Base-by-base conservation (phyloP, 1,284 basidiomycete species). In the Sporisorium graminicola region DNA sequence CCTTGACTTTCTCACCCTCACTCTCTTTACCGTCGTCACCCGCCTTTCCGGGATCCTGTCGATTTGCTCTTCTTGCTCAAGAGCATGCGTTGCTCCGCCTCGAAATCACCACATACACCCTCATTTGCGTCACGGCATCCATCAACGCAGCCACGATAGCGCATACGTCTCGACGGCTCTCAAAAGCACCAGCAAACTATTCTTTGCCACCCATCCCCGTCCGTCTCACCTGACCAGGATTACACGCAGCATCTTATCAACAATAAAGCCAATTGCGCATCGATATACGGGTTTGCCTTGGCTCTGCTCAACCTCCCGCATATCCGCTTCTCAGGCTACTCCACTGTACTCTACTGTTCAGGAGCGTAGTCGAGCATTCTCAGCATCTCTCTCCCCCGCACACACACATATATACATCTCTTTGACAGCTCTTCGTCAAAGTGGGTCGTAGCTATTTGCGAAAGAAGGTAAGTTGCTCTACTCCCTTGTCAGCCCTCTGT, bases 171-270 rank as follows among this genome's bases (percentile, higher is more conserved):
- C 47, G 27, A 49, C 12, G 47, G 29, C 52, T 46, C 2, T 33
- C 51, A 46, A n/a, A 57, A 52, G 14, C 61, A 47, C 55, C 27
- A 65, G 68, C 68, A 70, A 64, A 65, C 61, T 43, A 65, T 61
- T 65, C 62, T 70, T 70, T 70, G 68, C 58, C 37, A 52, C 58
- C n/a, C 24, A 18, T 26, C 13, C 13, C 12, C 18, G 9, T 7
- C 18, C 18, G 37, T 37, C 20, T 29, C 35, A n/a, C 8, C 26
- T 22, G 44, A 29, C 27, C 31, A 27, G 13, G 46, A 29, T 16
- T n/a, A 50, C 44, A n/a, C 20, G 49, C n/a, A 16, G n/a, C 57
- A 42, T 29, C 42, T 3, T 35, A 18, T 22, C 29, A 22, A n/a
- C n/a, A n/a, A n/a, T n/a, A 18, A 40, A 4, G 2, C 16, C 37